A percentile compares a stretch with the other conserved stretches of the same genome.
Conservation (phyloP, 192 early-diverging fungal species). For the Coemansia asiatica region DNA sequence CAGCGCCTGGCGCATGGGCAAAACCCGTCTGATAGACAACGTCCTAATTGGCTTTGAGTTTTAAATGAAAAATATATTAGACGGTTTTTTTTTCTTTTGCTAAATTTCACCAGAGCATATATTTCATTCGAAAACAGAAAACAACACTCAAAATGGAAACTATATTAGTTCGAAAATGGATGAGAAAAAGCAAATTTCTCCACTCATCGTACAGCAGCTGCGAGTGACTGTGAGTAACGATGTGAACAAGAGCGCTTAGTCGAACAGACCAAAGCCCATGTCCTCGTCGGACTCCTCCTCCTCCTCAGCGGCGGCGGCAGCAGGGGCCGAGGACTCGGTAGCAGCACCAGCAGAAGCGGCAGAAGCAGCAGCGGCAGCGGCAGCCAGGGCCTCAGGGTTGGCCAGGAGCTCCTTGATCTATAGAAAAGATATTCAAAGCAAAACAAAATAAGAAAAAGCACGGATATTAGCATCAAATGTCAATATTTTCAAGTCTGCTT, state of each 20-base stretch:
- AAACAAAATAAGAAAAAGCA: not conserved
- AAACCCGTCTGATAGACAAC: conserved; percentile 93
- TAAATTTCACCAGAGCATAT: no score
- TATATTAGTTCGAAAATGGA: no score
- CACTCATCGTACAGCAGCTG: not conserved
- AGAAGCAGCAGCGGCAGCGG: conserved; percentile 74
- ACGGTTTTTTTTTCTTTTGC: no score
- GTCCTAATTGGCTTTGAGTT: conserved; percentile 67
- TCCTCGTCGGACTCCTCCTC: conserved; percentile 85
- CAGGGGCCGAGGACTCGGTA: conserved; percentile 58
- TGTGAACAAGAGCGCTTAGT: conserved; percentile 56
- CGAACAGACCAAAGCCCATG: conserved; percentile 92
- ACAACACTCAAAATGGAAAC: no score
- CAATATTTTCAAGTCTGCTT: no score
- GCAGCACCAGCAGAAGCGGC: conserved; percentile 49
- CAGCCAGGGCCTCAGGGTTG: conserved; percentile 87
- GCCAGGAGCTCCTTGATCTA: conserved; percentile 93
- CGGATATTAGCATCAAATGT: not conserved
- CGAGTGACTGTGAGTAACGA: not conserved
- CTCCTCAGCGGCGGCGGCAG: conserved; percentile 61
- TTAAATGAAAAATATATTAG: not conserved
- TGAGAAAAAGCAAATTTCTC: no score
- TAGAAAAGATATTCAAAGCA: not conserved
- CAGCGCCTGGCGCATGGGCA: conserved; percentile 82
- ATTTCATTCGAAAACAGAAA: no score